Evolutionary conservation across 345 rosid genomes (phyloP).

Genomic region (Abelmoschus esculentus): DNA sequence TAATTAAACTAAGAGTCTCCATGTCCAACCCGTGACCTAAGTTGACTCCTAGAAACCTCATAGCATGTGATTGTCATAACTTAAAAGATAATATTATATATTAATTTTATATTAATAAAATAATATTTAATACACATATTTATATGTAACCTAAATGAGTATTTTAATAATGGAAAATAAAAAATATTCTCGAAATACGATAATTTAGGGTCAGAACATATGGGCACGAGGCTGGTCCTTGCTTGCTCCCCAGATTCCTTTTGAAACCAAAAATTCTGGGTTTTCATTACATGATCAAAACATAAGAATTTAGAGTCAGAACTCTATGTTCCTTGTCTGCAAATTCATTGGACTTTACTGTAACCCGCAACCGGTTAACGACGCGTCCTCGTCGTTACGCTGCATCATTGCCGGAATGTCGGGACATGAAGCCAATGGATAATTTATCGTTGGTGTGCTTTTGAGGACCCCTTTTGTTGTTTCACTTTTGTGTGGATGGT

Average conservation of each 20-base stretch:
- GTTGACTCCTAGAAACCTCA: too few species aligned
- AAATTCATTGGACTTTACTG: too few species aligned
- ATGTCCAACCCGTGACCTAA: too few species aligned
- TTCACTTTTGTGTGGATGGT: constrained; percentile 15
- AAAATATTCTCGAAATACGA: constrained; percentile 22
- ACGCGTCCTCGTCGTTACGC: background rate
- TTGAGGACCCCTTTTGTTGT: constrained; percentile 3
- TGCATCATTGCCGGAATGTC: constrained; percentile 19
- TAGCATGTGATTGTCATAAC: constrained; percentile 16
- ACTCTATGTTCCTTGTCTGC: too few species aligned
- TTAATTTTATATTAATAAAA: too few species aligned
- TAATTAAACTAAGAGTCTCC: too few species aligned
- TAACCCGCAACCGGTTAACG: background rate
- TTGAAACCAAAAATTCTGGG: background rate
- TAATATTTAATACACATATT: too few species aligned
- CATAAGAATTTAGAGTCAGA: too few species aligned
- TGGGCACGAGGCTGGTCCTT: constrained; percentile 15
- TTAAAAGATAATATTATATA: background rate
- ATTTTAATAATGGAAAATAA: background rate
- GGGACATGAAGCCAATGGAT: background rate
- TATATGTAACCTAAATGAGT: background rate
- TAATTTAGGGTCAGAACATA: constrained; percentile 9
- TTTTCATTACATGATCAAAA: background rate
- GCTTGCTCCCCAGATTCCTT: constrained; percentile 14
- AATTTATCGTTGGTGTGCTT: background rate